Conservation (phyloP, 176 grass and related monocot species). For the Avena sativa region DNA sequence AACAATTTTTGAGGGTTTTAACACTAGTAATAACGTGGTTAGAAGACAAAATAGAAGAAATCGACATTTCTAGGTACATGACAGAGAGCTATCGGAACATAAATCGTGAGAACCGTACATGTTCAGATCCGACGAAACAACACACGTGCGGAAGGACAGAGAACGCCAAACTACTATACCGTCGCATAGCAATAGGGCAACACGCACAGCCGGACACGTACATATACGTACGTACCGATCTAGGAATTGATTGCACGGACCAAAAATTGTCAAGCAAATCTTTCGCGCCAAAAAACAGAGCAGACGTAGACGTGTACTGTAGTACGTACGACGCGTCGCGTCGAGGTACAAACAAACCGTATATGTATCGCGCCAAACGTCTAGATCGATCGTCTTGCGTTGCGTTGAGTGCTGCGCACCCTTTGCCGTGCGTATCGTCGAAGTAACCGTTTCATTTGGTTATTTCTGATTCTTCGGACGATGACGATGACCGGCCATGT, state of each 20-base stretch:
- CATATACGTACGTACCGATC: not conserved
- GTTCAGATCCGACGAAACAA: not conserved
- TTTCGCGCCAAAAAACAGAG: not conserved
- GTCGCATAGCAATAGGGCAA: not conserved
- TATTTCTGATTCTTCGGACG: not conserved
- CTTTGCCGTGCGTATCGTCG: not conserved
- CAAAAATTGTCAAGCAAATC: not conserved
- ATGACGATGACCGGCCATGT: not conserved
- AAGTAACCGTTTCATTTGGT: not conserved
- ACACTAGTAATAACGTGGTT: no score
- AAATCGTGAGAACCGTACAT: not conserved
- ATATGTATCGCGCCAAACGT: not conserved
- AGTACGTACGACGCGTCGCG: not conserved
- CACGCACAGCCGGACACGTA: not conserved
- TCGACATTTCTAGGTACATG: no score
- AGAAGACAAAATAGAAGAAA: no score
- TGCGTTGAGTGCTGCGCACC: slow-evolving; percentile 25
- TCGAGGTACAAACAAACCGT: not conserved
- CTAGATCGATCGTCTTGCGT: slow-evolving; percentile 1
- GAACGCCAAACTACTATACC: not conserved
- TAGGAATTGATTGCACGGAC: not conserved
- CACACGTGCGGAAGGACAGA: not conserved
- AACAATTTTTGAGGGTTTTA: no score
- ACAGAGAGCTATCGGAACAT: no score
- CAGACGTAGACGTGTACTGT: not conserved